A percentile compares a stretch with the other conserved stretches of the same genome.
These are phyloP conservation scores for Mycena metata DNA, from an alignment of 768 basidiomycete species.

Conservation along the genomic window DNA sequence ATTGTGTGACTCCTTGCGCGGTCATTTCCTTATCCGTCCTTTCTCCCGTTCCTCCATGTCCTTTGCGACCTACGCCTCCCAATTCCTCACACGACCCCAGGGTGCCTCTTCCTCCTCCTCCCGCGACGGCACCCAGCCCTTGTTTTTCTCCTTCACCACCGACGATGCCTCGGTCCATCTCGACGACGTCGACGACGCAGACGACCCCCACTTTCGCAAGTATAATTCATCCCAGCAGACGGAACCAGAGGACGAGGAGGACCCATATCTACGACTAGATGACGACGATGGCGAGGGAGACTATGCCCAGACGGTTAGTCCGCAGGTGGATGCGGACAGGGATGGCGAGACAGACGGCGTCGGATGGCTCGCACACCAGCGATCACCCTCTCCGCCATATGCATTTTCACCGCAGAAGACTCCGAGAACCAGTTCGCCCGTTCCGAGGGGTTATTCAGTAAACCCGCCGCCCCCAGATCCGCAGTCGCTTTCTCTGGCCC, in stretches of 20 bases:
- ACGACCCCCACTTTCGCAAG: conserved; percentile 80
- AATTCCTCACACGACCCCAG: conserved; percentile 17
- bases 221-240: conserved; percentile 47
- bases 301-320: conserved; percentile 3
- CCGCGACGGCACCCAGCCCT: conserved; percentile 62
- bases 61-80: conserved; percentile 28
- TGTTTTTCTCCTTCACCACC: conserved; percentile 91
- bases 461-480: conserved; percentile 59
- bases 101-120: conserved; percentile 25
- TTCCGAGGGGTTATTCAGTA: conserved; percentile 48
- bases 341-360: conserved; percentile 54
- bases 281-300: conserved; percentile 68
- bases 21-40: conserved; percentile 18
- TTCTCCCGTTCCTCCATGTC: conserved; percentile 24
- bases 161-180: conserved; percentile 76
- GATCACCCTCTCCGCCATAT: conserved; percentile 69
- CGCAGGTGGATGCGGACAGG: conserved; percentile 37
- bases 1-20: conserved; percentile 17
- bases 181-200: conserved; percentile 67
- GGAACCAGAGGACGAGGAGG: conserved; percentile 72
- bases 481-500: conserved; percentile 76
- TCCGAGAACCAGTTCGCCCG: conserved; percentile 57
- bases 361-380: conserved; percentile 83
- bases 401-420: conserved; percentile 44
- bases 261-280: conserved; percentile 84